Conservation (phyloP, 1,284 basidiomycete genomes). For the Puccinia polysora region DNA sequence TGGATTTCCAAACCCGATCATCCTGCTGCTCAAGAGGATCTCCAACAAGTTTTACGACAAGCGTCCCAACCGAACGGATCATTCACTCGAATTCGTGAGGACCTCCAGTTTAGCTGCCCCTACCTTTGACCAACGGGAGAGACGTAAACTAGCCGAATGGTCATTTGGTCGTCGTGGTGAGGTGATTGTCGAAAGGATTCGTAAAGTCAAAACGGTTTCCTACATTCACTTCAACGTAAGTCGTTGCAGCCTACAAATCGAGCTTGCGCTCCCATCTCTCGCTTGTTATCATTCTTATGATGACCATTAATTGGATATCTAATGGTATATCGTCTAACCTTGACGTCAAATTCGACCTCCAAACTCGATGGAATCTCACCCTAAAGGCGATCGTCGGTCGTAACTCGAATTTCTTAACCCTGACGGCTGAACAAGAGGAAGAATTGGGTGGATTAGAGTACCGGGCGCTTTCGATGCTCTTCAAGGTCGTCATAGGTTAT, state of each 20-base stretch:
- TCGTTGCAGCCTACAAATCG: constrained; percentile 48
- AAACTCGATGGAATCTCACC: neutral
- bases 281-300: constrained; percentile 68
- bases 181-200: constrained; percentile 42
- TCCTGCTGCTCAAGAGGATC: constrained; percentile 55
- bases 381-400: constrained; percentile 66
- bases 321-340: neutral
- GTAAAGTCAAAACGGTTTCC: constrained; percentile 47
- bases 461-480: constrained; percentile 71
- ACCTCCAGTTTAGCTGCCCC: constrained; percentile 62
- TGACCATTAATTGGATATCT: constrained; percentile 61
- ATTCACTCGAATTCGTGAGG: constrained; percentile 61
- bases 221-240: constrained; percentile 55
- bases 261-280: neutral
- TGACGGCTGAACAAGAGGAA: constrained; percentile 77
- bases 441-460: constrained; percentile 94
- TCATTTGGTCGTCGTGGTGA: constrained; percentile 26
- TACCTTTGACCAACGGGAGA: constrained; percentile 45
- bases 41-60: constrained; percentile 23
- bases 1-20: constrained; percentile 78
- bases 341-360: neutral
- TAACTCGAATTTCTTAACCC: constrained; percentile 77
- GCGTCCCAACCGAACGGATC: constrained; percentile 59
- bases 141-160: constrained; percentile 54
- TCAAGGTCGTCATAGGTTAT: constrained; percentile 54